Conservation (phyloP, 805 yeast genomes). For the Candida ovalis region DNA sequence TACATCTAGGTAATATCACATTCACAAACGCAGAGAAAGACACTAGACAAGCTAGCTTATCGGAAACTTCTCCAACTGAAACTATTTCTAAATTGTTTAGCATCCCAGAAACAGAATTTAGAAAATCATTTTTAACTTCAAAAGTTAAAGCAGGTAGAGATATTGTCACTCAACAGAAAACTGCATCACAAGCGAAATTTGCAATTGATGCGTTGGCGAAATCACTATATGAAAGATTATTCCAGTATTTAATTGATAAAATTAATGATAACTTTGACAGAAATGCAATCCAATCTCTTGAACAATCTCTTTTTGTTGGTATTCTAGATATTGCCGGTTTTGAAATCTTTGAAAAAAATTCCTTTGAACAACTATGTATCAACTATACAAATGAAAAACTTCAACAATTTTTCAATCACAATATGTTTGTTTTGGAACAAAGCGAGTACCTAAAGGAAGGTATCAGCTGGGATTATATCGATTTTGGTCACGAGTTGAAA, state of each 20-base stretch:
- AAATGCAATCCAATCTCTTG: conserved; percentile 11
- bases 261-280: conserved; percentile 62
- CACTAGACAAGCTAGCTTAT: conserved; percentile 72
- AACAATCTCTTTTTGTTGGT: conserved; percentile 45
- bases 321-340: conserved; percentile 62
- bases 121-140: conserved; percentile 65
- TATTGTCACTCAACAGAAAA: conserved; percentile 72
- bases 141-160: conserved; percentile 91
- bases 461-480: conserved; percentile 71
- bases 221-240: conserved; percentile 78
- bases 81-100: conserved; percentile 63
- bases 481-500: conserved; percentile 91
- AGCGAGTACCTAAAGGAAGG: conserved; percentile 57
- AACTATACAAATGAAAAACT: conserved; percentile 58
- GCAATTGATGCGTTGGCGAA: conserved; percentile 86
- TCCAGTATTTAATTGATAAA: conserved; percentile 68
- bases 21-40: conserved; percentile 53
- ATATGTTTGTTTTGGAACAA: conserved; percentile 57
- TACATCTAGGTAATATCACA: conserved; percentile 83
- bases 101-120: conserved; percentile 45
- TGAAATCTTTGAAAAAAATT: conserved; percentile 54
- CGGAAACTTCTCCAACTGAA: conserved; percentile 47
- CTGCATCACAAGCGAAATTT: conserved; percentile 73
- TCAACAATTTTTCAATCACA: conserved; percentile 61
- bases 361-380: conserved; percentile 59